A percentile compares a stretch with the other conserved stretches of the same genome.
Evolutionary conservation across 2,329 filamentous ascomycete species (phyloP).

Genomic region (Alternaria ventricosa): DNA sequence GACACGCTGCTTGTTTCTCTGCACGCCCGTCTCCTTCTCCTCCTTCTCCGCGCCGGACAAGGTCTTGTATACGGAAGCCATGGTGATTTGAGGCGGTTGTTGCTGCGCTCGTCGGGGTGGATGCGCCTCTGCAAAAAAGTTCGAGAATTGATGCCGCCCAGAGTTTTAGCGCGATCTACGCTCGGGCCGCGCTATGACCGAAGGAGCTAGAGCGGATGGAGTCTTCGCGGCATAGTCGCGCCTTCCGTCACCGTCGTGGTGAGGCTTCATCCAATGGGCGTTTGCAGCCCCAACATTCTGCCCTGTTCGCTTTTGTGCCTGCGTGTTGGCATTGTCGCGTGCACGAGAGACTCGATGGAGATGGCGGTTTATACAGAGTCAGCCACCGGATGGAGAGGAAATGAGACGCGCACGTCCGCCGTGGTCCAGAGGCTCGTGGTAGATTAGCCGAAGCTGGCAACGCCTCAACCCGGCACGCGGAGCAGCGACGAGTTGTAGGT

Average conservation of each 20-base stretch:
- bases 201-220: not conserved
- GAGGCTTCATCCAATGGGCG: slow-evolving; percentile 26
- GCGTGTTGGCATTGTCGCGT: slow-evolving; percentile 10
- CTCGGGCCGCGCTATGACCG: slow-evolving; percentile 13
- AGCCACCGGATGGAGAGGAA: not conserved
- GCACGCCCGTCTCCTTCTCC: slow-evolving; percentile 42
- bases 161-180: slow-evolving; percentile 26
- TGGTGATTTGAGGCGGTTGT: slow-evolving; percentile 36
- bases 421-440: slow-evolving; percentile 8
- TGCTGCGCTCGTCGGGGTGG: slow-evolving; percentile 17
- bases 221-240: slow-evolving; percentile 21
- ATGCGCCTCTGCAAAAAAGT: slow-evolving; percentile 25
- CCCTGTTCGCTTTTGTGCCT: slow-evolving; percentile 9
- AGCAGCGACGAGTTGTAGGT: slow-evolving; percentile 12
- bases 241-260: slow-evolving; percentile 30
- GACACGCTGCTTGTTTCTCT: slow-evolving; percentile 65
- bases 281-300: slow-evolving; percentile 16
- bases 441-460: slow-evolving; percentile 23
- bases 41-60: slow-evolving; percentile 54
- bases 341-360: not conserved
- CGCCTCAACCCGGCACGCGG: slow-evolving; percentile 23
- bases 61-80: slow-evolving; percentile 65
- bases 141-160: slow-evolving; percentile 37
- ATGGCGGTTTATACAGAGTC: not conserved
- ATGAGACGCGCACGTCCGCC: not conserved